Evolutionary conservation across 2,329 filamentous ascomycete species (phyloP).

Genomic region (Geosmithia flava): DNA sequence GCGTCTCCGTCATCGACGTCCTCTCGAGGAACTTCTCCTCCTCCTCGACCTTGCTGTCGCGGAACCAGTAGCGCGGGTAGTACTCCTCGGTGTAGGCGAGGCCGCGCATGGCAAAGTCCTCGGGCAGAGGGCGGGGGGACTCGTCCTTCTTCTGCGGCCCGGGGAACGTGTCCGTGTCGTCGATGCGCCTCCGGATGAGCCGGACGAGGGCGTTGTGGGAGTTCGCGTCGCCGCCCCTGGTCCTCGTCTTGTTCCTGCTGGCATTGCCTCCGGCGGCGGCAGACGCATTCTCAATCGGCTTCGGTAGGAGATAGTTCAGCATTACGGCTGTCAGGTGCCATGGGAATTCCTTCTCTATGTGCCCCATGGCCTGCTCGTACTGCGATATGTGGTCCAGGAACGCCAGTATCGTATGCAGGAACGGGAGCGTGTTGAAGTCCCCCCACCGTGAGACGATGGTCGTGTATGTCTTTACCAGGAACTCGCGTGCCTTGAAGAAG

Average conservation of each 20-base stretch:
- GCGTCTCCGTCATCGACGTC: constrained; percentile 41
- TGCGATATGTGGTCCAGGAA: constrained; percentile 38
- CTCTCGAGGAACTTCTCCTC: constrained; percentile 54
- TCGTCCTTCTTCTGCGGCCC: constrained; percentile 23
- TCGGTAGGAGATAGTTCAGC: constrained; percentile 20
- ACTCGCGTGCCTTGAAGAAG: constrained; percentile 21
- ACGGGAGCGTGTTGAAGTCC: constrained; percentile 48
- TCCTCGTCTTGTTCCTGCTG: too few relatives aligned
- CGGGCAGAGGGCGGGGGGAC: constrained; percentile 45
- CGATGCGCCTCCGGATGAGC: background rate
- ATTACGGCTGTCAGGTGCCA: constrained; percentile 32
- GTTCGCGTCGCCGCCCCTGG: background rate
- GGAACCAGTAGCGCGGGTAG: constrained; percentile 47
- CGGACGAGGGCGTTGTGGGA: background rate
- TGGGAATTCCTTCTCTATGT: constrained; percentile 31
- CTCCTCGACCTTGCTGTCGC: constrained; percentile 46
- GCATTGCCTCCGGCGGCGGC: too few relatives aligned
- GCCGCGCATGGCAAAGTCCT: constrained; percentile 57
- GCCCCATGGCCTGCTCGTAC: constrained; percentile 25
- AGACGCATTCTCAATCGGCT: constrained; percentile 20
- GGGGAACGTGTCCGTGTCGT: constrained; percentile 31
- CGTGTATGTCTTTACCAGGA: constrained; percentile 30
- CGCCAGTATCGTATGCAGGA: constrained; percentile 48
- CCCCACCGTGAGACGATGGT: constrained; percentile 37
- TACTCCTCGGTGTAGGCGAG: constrained; percentile 47